These are phyloP conservation scores for Rhodotorula diobovata DNA, from an alignment of 768 basidiomycete species.

Conservation along the genomic window DNA sequence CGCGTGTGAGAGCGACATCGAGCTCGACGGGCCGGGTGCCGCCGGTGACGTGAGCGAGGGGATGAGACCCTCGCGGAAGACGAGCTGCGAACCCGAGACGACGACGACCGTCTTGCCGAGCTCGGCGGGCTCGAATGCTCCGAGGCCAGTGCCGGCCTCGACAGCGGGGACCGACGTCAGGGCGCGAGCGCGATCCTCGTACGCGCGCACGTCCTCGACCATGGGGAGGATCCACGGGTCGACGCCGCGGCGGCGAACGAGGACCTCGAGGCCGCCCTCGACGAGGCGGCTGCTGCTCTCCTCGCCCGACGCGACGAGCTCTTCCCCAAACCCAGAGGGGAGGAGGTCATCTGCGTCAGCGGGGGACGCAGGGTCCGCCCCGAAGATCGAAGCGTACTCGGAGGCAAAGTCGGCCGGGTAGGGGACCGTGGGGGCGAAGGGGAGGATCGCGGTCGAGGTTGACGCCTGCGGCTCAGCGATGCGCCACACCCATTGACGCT, in stretches of 20 bases:
- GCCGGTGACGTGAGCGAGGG: constrained; percentile 41
- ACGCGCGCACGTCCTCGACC: constrained; percentile 62
- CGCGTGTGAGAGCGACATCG: constrained; percentile 26
- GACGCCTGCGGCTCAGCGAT: constrained; percentile 29
- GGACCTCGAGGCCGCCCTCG: constrained; percentile 57
- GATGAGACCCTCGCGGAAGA: constrained; percentile 55
- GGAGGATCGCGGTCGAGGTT: constrained; percentile 1
- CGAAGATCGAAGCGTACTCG: constrained; percentile 69
- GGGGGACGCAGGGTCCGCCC: constrained; percentile 73
- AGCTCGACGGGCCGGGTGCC: constrained; percentile 48
- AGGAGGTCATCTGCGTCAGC: constrained; percentile 58
- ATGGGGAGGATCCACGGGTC: constrained; percentile 82
- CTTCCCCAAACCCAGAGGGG: constrained; percentile 53
- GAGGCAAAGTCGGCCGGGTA: constrained; percentile 69
- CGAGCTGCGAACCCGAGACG: constrained; percentile 63
- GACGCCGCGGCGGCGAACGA: constrained; percentile 50
- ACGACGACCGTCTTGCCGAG: constrained; percentile 55
- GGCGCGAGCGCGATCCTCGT: constrained; percentile 51
- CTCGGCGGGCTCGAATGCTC: constrained; percentile 46
- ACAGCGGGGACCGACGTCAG: too few relatives aligned
- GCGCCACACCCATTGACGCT: constrained; percentile 46
- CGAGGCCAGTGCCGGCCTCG: constrained; percentile 44
- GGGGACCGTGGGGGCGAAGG: constrained; percentile 53
- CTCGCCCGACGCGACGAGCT: constrained; percentile 1
- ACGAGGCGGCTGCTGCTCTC: constrained; percentile 40